Evolutionary conservation across 129 eudicot species (phyloP).

Genomic region (Flaveria ramosissima): DNA sequence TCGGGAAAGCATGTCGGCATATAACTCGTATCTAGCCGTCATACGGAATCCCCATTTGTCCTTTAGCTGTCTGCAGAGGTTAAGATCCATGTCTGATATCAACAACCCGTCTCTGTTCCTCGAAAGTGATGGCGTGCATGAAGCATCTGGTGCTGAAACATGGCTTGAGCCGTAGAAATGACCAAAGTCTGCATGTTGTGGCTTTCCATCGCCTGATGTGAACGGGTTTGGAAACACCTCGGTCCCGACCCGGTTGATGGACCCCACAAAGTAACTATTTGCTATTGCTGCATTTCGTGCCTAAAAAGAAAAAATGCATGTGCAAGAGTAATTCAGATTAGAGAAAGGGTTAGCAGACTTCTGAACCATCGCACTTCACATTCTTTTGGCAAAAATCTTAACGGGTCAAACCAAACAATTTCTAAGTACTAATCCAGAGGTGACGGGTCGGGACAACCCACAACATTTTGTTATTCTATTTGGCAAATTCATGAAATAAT

Average conservation of each 20-base stretch:
- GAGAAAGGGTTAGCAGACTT: background rate
- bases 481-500: background rate
- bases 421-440: background rate
- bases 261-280: constrained; percentile 88
- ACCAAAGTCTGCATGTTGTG: constrained; percentile 92
- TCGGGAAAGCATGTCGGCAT: constrained; percentile 71
- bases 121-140: constrained; percentile 88
- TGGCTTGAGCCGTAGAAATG: constrained; percentile 97
- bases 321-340: constrained; percentile 11
- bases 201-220: constrained; percentile 98
- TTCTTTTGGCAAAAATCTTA: too few species aligned
- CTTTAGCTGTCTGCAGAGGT: constrained; percentile 85
- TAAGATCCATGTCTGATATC: constrained; percentile 90
- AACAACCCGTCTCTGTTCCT: constrained; percentile 75
- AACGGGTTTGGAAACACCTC: constrained; percentile 92
- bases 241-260: constrained; percentile 97
- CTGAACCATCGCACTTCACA: background rate
- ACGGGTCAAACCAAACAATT: background rate
- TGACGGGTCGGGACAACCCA: background rate
- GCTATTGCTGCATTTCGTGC: constrained; percentile 99
- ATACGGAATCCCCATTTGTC: constrained; percentile 98
- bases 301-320: constrained; percentile 38
- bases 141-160: constrained; percentile 91
- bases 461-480: background rate
- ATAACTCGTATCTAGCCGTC: constrained; percentile 86